Percentiles rank a stretch among this genome's conserved stretches.
Conservation (phyloP, 768 basidiomycete genomes). For the Pisolithus albus region DNA sequence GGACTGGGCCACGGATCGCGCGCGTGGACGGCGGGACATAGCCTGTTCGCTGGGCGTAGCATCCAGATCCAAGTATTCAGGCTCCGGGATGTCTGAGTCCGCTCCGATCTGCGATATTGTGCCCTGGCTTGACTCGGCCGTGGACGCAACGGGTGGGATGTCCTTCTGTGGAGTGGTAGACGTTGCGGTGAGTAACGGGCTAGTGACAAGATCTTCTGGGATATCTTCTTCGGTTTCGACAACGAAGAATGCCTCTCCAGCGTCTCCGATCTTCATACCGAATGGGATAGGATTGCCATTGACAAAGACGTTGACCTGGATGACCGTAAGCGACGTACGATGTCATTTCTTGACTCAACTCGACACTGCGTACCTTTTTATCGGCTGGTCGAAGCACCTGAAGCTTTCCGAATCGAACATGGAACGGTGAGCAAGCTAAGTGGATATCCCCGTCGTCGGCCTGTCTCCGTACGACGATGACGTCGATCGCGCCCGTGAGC, state of each 20-base stretch:
- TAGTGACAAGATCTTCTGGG: conserved; percentile 88
- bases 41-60: conserved; percentile 27
- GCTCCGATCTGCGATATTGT: conserved; percentile 5
- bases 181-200: conserved; percentile 76
- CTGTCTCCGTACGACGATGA: conserved; percentile 85
- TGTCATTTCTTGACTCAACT: background rate
- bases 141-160: conserved; percentile 17
- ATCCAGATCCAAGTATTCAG: conserved; percentile 83
- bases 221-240: conserved; percentile 96
- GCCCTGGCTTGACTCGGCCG: conserved; percentile 7
- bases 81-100: conserved; percentile 38
- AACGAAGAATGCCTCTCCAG: conserved; percentile 98
- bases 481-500: conserved; percentile 96
- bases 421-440: conserved; percentile 91
- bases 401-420: conserved; percentile 96
- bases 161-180: conserved; percentile 22
- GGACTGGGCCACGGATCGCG: conserved; percentile 21
- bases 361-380: conserved; percentile 60
- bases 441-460: conserved; percentile 55
- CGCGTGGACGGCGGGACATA: conserved; percentile 15
- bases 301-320: conserved; percentile 80
- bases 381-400: conserved; percentile 90
- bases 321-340: background rate
- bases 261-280: conserved; percentile 97
- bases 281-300: conserved; percentile 86